These are phyloP conservation scores for Marchantia paleacea DNA, from an alignment of 225 moss, liverwort and hornwort species.

Conservation along the genomic window DNA sequence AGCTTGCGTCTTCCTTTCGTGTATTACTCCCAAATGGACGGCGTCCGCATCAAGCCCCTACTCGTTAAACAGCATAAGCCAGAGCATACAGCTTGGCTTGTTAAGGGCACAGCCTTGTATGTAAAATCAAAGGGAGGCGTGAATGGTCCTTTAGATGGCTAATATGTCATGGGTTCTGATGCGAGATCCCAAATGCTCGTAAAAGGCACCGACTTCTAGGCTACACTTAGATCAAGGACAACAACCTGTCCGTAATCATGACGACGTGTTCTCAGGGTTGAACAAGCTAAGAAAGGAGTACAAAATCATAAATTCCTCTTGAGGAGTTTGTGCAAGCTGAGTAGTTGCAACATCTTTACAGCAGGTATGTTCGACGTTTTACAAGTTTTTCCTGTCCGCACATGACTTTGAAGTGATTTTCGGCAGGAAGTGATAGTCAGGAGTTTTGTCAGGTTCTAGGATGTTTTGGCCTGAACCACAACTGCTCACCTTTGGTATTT, in stretches of 20 bases:
- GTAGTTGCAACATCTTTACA: background rate
- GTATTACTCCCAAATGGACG: conserved; percentile 60
- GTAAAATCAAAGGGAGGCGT: conserved; percentile 48
- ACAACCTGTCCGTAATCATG: conserved; percentile 2
- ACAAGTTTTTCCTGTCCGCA: background rate
- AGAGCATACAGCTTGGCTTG: conserved; percentile 90
- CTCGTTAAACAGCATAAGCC: conserved; percentile 62
- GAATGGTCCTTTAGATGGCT: conserved; percentile 22
- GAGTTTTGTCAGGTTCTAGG: background rate
- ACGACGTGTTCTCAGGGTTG: conserved; percentile 11
- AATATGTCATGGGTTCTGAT: background rate
- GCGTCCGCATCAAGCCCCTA: conserved; percentile 50
- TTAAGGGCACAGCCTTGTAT: conserved; percentile 78
- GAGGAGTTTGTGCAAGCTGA: conserved; percentile 10
- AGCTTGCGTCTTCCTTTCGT: conserved; percentile 93
- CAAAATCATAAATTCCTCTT: background rate
- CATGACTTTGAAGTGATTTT: background rate
- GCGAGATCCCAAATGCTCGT: background rate
- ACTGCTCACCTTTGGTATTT: background rate
- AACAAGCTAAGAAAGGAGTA: conserved; percentile 15
- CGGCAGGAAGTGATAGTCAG: background rate
- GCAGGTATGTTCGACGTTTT: background rate
- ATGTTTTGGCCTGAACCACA: background rate
- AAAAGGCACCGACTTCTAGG: conserved; percentile 1
- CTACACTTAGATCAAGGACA: conserved; percentile 1